Evolutionary conservation across 2,329 filamentous ascomycete genomes (phyloP), one percentile per base, ranked within the genome.

Genomic region (Aspergillus sp.): DNA sequence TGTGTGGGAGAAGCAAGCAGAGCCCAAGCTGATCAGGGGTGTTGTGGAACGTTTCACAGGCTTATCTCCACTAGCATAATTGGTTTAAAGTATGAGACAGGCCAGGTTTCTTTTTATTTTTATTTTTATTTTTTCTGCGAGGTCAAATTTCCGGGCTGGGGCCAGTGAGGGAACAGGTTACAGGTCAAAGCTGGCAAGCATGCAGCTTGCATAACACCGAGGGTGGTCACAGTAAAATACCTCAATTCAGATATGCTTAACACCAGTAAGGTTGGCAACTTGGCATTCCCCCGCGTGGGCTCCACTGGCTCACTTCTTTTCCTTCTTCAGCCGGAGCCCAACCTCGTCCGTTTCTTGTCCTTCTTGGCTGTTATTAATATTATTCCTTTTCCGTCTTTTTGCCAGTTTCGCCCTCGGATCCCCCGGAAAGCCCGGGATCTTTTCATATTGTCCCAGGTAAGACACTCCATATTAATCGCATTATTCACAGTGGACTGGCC

Each of bases 51-150:
- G 67, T 71, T 66, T 64, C 68, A 70, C 68, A 68, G 71, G 69
- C 68, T 71, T 69, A 72, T 71, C 70, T 70, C 69, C 70, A 70
- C 68, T 67, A 69, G 65, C 65, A 71, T 68, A 69, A 68, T 72
- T 52, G 55, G 56, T 57, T 64, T 68, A 69, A 68, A 56, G 64
- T 70, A 62, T 55, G 45, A 49, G 52, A 54, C 32, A 63, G 58
- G 39, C 43, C 30, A 20, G 22, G 45, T 48, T 44, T 34, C 22
- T 49, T 48, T 24, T 36, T 30, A 11, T 48, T 44, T 34, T 32
- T 49, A 44, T 24, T 36, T 56, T 47, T 30, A 20, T 47, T 42
- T 18, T n/a, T 18, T 42, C 42, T 30, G 24, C 11, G 26, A 30
- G 26, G 26, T 30, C 26, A 30, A 30, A 30, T 18, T 48, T 48